Conservation (phyloP, 768 basidiomycete species). For the Collybia sp. region DNA sequence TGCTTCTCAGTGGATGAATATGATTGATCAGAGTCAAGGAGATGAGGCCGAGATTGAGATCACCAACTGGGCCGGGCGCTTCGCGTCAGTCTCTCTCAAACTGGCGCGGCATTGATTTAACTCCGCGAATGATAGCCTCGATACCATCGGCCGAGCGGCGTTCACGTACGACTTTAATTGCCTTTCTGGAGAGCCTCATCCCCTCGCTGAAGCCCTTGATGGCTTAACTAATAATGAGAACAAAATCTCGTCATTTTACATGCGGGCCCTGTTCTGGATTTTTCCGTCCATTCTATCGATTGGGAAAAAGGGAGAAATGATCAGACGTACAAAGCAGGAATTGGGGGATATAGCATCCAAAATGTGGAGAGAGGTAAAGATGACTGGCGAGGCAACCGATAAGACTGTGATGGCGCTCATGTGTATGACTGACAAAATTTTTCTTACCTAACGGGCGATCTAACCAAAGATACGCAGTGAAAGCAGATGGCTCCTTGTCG, state of each 20-base stretch:
- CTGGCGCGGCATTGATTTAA: background rate
- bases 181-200: constrained; percentile 42
- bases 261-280: constrained; percentile 60
- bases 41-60: constrained; percentile 46
- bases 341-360: constrained; percentile 45
- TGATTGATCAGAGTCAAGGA: constrained; percentile 34
- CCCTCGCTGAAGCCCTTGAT: constrained; percentile 49
- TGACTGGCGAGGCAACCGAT: constrained; percentile 34
- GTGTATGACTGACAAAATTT: constrained; percentile 33
- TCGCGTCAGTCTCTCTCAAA: constrained; percentile 37
- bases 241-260: constrained; percentile 53
- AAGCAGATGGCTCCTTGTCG: constrained; percentile 40
- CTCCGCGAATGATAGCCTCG: constrained; percentile 34
- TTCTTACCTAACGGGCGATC: background rate
- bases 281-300: constrained; percentile 51
- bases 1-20: constrained; percentile 43
- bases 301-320: constrained; percentile 56
- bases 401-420: constrained; percentile 52
- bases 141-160: constrained; percentile 56
- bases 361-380: constrained; percentile 54
- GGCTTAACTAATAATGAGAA: constrained; percentile 59
- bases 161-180: constrained; percentile 61
- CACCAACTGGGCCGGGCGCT: constrained; percentile 56
- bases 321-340: constrained; percentile 46
- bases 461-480: constrained; percentile 17